Evolutionary conservation across 2,329 filamentous ascomycete species (phyloP), one percentile per base, ranked within the genome.

Genomic region (Harringtonia lauricola): DNA sequence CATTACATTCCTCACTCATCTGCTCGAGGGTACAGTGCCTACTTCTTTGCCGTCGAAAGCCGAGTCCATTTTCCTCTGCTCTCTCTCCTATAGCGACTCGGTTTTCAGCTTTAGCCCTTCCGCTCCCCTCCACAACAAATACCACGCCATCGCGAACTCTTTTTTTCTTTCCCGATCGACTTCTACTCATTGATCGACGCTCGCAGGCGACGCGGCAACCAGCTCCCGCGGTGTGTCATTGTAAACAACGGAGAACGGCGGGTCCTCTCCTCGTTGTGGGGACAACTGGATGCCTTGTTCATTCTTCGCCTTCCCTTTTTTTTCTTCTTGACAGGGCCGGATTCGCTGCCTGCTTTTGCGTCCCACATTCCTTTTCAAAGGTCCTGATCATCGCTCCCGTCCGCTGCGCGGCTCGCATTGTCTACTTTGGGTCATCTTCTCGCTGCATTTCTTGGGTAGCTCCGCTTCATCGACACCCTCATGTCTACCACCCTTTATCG

Each of bases 341-440:
- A n/a, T n/a, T 37, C 36, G n/a, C 19, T 22, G 17, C 29, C 14
- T 14, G 26, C 9, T 22, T 41, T 10, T 14, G 10, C 12, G 18
- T 28, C 19, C 18, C 39, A 33, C 39, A 33, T 24, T 40, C 39
- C 22, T 21, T 24, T 14, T 14, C 10, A 6, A 26, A 4, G n/a
- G 15, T 13, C 8, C n/a, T 17, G 7, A 7, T 3, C 12, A 21
- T 13, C 30, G 17, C 18, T 34, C 14, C 9, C 15, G 33, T 26
- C 40, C 40, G 40, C 40, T 30, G 40, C 14, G 40, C 40, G 40
- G 40, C 33, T 28, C 31, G 17, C 28, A 8, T 29, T 22, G n/a
- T 15, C 24, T 24, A 19, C 31, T 19, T 17, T 24, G 24, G 24
- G 15, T 26, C 3, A n/a, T 34, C 14, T 15, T 26, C 8, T 14